Conservation (phyloP, 1,284 basidiomycete genomes). For the Rhodotorula sp. region DNA sequence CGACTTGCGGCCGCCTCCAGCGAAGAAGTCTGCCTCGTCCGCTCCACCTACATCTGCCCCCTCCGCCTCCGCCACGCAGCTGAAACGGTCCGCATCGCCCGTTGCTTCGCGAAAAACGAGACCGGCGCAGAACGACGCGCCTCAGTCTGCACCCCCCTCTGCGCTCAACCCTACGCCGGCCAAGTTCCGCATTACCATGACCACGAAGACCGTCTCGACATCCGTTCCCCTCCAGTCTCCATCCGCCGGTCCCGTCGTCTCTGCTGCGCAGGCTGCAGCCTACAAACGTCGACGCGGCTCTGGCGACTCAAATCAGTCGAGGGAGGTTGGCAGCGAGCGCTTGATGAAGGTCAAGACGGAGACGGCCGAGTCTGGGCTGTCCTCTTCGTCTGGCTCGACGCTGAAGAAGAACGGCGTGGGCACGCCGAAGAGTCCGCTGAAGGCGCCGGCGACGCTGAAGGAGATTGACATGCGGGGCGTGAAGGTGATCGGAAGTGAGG, state of each 20-base stretch:
- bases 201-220: slow-evolving; percentile 20
- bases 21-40: slow-evolving; percentile 7
- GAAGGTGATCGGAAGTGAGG: slow-evolving; percentile 4
- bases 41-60: neutral
- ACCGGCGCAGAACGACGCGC: neutral
- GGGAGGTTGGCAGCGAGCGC: neutral
- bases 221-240: neutral
- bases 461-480: neutral
- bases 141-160: neutral
- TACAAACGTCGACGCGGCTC: neutral
- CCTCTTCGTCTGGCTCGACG: neutral
- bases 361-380: neutral
- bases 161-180: neutral
- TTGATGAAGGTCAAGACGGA: slow-evolving; percentile 6
- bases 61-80: neutral
- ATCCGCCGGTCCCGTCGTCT: neutral
- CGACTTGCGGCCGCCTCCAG: slow-evolving; percentile 2
- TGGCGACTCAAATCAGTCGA: neutral
- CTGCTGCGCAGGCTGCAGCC: slow-evolving; percentile 1
- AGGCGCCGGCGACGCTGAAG: slow-evolving; percentile 3
- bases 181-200: slow-evolving; percentile 31
- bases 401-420: neutral
- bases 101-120: neutral
- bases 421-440: slow-evolving; percentile 4
- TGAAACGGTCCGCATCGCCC: slow-evolving; percentile 23